These are phyloP conservation scores for Rehmannia glutinosa DNA, from an alignment of 257 asterid species.

Conservation along the genomic window DNA sequence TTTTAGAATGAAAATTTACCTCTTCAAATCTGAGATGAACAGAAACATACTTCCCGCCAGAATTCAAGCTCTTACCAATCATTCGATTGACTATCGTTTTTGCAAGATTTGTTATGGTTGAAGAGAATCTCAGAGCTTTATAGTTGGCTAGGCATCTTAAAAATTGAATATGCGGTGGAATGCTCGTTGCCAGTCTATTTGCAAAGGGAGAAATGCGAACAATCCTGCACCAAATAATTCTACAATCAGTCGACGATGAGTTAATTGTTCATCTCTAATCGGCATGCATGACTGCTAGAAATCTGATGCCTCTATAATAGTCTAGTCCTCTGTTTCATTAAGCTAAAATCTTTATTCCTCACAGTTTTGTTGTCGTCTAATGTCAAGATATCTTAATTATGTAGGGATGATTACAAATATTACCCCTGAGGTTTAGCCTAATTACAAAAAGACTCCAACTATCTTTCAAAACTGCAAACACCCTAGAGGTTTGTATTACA, in stretches of 20 bases:
- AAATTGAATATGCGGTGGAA: slow-evolving; percentile 68
- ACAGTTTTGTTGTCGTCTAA: too few relatives aligned
- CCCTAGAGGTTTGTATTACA: too few relatives aligned
- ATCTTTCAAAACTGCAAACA: too few relatives aligned
- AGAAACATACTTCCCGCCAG: slow-evolving; percentile 67
- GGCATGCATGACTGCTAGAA: background rate
- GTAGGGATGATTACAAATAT: too few relatives aligned
- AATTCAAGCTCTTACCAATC: slow-evolving; percentile 52
- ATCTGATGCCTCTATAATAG: too few relatives aligned
- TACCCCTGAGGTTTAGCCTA: too few relatives aligned
- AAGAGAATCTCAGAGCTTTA: slow-evolving; percentile 75
- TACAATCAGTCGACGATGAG: background rate
- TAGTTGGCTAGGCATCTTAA: slow-evolving; percentile 79
- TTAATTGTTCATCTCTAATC: background rate
- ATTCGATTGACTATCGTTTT: slow-evolving; percentile 51
- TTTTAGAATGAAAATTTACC: slow-evolving; percentile 28
- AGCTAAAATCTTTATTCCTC: too few relatives aligned
- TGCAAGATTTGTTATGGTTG: slow-evolving; percentile 51
- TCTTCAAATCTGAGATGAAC: slow-evolving; percentile 88
- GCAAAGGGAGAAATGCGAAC: slow-evolving; percentile 83
- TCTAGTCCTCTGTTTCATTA: too few relatives aligned
- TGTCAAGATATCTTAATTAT: too few relatives aligned
- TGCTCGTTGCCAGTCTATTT: slow-evolving; percentile 64
- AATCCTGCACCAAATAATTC: slow-evolving; percentile 45
- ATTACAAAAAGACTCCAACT: too few relatives aligned